Conservation (phyloP, 23 red algal species). For the Agarophyton chilense region DNA sequence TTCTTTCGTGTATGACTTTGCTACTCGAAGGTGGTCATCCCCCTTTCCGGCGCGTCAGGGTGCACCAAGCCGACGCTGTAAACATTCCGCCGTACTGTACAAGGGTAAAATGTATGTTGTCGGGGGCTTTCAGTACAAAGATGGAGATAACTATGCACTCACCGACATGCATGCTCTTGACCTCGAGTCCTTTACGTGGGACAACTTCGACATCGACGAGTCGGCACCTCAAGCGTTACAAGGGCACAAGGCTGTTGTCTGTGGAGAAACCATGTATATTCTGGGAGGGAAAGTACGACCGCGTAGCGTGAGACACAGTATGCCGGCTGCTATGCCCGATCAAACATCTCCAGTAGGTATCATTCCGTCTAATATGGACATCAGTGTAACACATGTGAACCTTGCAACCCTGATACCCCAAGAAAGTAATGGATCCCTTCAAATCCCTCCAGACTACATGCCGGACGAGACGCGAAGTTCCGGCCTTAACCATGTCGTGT, state of each 20-base stretch:
- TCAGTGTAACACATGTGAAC: conserved; percentile 19
- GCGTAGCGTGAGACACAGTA: conserved; percentile 15
- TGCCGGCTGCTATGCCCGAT: not conserved
- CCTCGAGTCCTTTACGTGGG: conserved; percentile 76
- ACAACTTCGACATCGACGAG: conserved; percentile 52
- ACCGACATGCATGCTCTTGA: conserved; percentile 92
- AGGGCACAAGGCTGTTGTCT: conserved; percentile 90
- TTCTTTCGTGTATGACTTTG: conserved; percentile 76
- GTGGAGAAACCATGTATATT: conserved; percentile 89
- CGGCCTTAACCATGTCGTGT: conserved; percentile 75
- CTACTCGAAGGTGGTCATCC: conserved; percentile 58
- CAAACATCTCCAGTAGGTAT: conserved; percentile 15
- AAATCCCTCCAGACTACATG: not conserved
- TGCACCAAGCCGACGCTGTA: conserved; percentile 90
- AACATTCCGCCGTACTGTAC: conserved; percentile 94
- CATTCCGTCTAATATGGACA: conserved; percentile 8
- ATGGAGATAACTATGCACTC: conserved; percentile 86
- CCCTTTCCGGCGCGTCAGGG: conserved; percentile 25
- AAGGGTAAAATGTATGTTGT: conserved; percentile 84
- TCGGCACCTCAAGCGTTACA: conserved; percentile 86
- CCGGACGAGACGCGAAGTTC: conserved; percentile 62
- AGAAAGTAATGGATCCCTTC: not conserved
- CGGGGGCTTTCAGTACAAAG: conserved; percentile 94
- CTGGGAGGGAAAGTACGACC: conserved; percentile 93
- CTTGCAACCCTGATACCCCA: not conserved